A percentile compares a stretch with the other conserved stretches of the same genome.
Evolutionary conservation across 2,329 filamentous ascomycete genomes (phyloP).

Genomic region (Sporothrix globosa): DNA sequence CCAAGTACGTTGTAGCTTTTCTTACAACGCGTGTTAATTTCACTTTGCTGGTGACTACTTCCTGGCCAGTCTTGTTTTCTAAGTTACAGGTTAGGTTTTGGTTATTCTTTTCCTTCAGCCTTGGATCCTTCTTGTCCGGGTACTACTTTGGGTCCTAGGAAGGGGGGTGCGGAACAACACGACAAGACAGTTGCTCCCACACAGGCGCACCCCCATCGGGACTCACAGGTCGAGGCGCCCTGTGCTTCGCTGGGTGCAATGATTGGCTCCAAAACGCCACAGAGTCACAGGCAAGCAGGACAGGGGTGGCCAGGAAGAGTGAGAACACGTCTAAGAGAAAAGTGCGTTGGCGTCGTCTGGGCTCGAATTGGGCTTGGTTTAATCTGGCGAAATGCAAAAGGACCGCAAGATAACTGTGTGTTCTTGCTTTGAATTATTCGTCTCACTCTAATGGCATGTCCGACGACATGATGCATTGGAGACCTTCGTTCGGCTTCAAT

Average conservation of each 20-base stretch:
- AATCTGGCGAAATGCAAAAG: too few relatives aligned
- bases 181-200: neutral
- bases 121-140: neutral
- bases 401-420: neutral
- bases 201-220: neutral
- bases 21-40: too few relatives aligned
- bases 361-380: too few relatives aligned
- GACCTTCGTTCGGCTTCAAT: too few relatives aligned
- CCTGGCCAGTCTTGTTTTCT: too few relatives aligned
- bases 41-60: too few relatives aligned
- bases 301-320: neutral
- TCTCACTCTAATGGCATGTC: neutral
- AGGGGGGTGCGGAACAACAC: too few relatives aligned
- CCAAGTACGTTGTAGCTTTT: too few relatives aligned
- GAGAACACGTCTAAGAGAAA: neutral
- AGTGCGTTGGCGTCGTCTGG: neutral
- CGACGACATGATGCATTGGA: too few relatives aligned
- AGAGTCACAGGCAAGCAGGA: conserved; percentile 2
- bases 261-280: conserved; percentile 18
- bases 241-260: neutral
- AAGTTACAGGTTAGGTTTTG: too few relatives aligned
- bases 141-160: neutral
- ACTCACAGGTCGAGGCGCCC: neutral
- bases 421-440: neutral
- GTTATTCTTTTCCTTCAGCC: neutral